These are phyloP conservation scores for Fusarium udum DNA, from an alignment of 2,329 filamentous ascomycete genomes.

Conservation along the genomic window DNA sequence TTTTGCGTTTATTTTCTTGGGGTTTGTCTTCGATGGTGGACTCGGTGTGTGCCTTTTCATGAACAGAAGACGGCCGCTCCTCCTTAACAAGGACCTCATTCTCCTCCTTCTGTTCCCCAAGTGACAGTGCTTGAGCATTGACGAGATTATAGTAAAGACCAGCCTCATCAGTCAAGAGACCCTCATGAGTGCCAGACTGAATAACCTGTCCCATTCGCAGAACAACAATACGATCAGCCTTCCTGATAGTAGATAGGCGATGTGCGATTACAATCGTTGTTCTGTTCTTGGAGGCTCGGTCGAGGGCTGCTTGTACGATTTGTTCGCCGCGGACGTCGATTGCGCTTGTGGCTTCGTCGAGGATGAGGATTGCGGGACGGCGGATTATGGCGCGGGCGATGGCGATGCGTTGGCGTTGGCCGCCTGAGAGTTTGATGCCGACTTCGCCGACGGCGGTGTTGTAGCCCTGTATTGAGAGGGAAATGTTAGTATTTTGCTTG, in stretches of 20 bases:
- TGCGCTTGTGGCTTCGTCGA: constrained; percentile 81
- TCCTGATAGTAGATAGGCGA: constrained; percentile 76
- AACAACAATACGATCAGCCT: constrained; percentile 82
- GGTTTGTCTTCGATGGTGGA: background rate
- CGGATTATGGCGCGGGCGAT: constrained; percentile 80
- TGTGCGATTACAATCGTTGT: constrained; percentile 81
- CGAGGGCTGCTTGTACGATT: constrained; percentile 71
- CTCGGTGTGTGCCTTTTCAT: background rate
- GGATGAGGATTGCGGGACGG: constrained; percentile 73
- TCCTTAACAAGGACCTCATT: background rate
- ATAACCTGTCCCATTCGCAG: constrained; percentile 74
- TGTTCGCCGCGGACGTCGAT: constrained; percentile 63
- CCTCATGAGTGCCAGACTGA: constrained; percentile 79
- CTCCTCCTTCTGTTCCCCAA: constrained; percentile 52
- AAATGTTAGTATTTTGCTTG: background rate
- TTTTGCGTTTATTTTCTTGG: background rate
- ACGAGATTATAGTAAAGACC: constrained; percentile 76
- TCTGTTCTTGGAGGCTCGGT: constrained; percentile 67
- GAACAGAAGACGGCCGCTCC: background rate
- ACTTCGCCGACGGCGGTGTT: constrained; percentile 79
- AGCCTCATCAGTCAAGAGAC: constrained; percentile 66
- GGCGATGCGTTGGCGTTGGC: constrained; percentile 82
- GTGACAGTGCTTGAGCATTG: constrained; percentile 66
- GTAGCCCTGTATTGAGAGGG: constrained; percentile 62
- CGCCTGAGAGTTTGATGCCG: constrained; percentile 81